Base-by-base conservation (phyloP, 768 basidiomycete species). In the Trametes meyenii region DNA sequence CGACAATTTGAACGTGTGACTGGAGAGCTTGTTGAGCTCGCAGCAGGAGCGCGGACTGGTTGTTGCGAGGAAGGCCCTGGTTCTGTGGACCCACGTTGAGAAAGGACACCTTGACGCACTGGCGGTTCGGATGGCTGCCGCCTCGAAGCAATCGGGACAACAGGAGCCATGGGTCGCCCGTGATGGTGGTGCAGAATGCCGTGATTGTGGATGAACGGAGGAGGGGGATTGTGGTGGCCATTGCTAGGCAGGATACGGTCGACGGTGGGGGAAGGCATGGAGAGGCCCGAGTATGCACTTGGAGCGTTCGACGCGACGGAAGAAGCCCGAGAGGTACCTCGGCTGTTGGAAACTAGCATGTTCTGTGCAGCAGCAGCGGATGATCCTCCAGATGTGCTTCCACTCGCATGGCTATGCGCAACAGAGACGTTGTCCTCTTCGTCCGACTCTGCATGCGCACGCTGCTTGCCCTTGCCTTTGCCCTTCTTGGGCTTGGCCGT, bases 1-100 rank as follows among this genome's bases (percentile, higher is more conserved):
- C 85, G 84, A 65, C 88, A 90, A 55, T 88, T 80, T 3, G 88
- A 88, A 5, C 88, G 82, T 16, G 87, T 88, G 7, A 84, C 80
- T 0, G 84, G 85, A 2, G 85, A 79, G 55, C 73, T 78, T 13
- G 72, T 45, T 36, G 50, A 21, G 42, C 26, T 33, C 21, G 50
- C 38, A 42, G 66, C 8, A 35, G 29, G 3, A 17, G 44, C 21
- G 59, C 21, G n/a, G 19, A 54, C 14, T 14, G 48, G 48, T 26
- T n/a, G 57, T 16, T 59, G 60, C 19, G 60, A 50, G 50, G 66
- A 60, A 21, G 68, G 55, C 5, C 53, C 55, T 3, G 60, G 56
- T 16, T 50, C 59, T 11, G 50, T 43, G 14, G 61, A 56, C 13
- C 55, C 42, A n/a, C 54, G 50, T 13, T 29, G 45, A 19, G 50